These are phyloP conservation scores for Angophora floribunda DNA, from an alignment of 345 rosid genomes.

Conservation along the genomic window DNA sequence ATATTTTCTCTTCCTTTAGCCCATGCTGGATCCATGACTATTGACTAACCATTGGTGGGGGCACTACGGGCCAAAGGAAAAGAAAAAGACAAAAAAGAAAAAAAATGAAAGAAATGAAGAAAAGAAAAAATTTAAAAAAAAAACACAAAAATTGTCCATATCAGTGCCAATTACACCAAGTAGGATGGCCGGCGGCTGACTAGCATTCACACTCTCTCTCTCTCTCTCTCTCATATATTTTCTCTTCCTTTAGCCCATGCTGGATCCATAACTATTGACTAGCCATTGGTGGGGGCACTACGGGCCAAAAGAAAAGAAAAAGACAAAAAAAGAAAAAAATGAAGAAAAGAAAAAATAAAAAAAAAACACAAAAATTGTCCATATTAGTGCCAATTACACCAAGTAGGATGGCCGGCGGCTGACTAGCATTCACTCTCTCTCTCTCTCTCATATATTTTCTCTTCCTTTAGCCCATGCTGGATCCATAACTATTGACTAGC, in stretches of 20 bases:
- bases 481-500: no score
- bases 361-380: background rate
- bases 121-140: background rate
- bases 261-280: no score
- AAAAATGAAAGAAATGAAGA: background rate
- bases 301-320: background rate
- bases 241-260: no score
- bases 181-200: rapidly evolving
- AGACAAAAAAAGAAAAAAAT: no score
- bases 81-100: background rate
- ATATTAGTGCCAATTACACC: background rate
- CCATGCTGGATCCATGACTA: background rate
- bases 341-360: background rate
- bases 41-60: no score
- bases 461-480: background rate
- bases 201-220: rapidly evolving
- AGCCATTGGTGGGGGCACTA: no score
- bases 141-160: background rate
- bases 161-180: rapidly evolving
- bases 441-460: no score
- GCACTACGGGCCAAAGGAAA: background rate
- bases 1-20: background rate
- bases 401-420: rapidly evolving
- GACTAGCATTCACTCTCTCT: rapidly evolving
- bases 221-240: no score